A percentile compares a stretch with the other conserved stretches of the same genome.
These are phyloP conservation scores for Dichotomocladium elegans DNA, from an alignment of 371 early-diverging fungal genomes.

Conservation along the genomic window DNA sequence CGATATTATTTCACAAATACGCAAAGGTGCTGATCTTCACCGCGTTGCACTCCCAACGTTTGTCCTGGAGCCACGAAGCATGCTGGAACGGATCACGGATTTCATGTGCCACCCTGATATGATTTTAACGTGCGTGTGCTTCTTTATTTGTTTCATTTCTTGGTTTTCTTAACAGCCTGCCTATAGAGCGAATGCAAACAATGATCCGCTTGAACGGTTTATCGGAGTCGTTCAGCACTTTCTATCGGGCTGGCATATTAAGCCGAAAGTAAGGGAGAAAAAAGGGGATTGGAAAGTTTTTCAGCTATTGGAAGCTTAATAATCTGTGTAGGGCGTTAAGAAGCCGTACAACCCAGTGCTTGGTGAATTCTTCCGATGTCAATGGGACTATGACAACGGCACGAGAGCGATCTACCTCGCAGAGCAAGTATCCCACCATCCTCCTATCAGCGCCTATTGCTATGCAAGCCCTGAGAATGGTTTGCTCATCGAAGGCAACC, in stretches of 20 bases:
- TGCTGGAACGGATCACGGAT: conserved; percentile 94
- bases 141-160: neutral
- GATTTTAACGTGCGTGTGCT: conserved; percentile 67
- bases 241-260: conserved; percentile 96
- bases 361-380: conserved; percentile 89
- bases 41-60: conserved; percentile 94
- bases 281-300: too few relatives aligned
- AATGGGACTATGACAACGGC: conserved; percentile 68
- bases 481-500: conserved; percentile 77
- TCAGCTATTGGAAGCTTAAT: neutral
- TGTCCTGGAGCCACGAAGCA: conserved; percentile 92
- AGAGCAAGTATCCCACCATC: conserved; percentile 98
- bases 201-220: conserved; percentile 82
- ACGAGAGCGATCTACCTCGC: conserved; percentile 79
- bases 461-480: conserved; percentile 84
- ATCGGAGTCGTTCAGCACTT: conserved; percentile 86
- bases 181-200: conserved; percentile 50
- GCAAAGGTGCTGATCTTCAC: conserved; percentile 86
- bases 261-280: conserved; percentile 73
- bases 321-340: conserved; percentile 76
- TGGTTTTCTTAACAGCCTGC: neutral
- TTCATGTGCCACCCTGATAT: conserved; percentile 93
- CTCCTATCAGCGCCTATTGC: conserved; percentile 88
- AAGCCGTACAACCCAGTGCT: conserved; percentile 97
- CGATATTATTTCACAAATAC: conserved; percentile 81